A percentile compares a stretch with the other conserved stretches of the same genome.
phyloP scores from a whole-genome alignment of 352 stramenopile species.

The Pythium periplocum region DNA sequence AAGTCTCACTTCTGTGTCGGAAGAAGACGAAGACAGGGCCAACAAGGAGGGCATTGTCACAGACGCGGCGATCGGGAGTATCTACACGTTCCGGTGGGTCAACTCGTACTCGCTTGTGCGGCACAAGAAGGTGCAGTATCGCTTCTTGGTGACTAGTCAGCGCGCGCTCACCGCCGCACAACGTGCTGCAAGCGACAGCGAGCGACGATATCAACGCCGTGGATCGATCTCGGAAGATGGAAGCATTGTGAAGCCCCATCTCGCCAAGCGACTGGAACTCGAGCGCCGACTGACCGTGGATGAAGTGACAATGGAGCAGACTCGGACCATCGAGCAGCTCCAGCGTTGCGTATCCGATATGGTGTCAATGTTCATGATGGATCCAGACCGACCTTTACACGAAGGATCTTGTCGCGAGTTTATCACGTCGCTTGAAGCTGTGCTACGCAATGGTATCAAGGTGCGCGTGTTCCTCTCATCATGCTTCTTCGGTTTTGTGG shows the following conservation, averaged over 20 bases:
- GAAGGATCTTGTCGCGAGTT: constrained; percentile 61
- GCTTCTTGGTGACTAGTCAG: constrained; percentile 38
- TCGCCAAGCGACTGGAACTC: constrained; percentile 30
- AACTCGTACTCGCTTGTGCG: constrained; percentile 75
- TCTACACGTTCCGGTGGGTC: constrained; percentile 65
- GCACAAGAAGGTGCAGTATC: constrained; percentile 59
- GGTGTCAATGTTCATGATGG: constrained; percentile 62
- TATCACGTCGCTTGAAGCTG: constrained; percentile 53
- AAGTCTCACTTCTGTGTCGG: neutral
- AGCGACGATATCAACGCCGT: constrained; percentile 12
- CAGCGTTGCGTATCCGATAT: constrained; percentile 54
- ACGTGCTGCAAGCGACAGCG: constrained; percentile 39
- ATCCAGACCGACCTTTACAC: constrained; percentile 65
- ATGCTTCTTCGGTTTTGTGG: too few relatives aligned
- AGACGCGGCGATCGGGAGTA: constrained; percentile 19
- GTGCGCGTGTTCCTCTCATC: constrained; percentile 1
- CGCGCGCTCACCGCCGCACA: constrained; percentile 38
- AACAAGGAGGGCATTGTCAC: constrained; percentile 33
- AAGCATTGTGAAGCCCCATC: constrained; percentile 23
- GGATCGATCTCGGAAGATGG: constrained; percentile 10
- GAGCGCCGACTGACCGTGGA: constrained; percentile 22
- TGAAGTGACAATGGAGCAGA: constrained; percentile 25
- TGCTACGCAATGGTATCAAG: constrained; percentile 67
- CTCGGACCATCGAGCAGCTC: constrained; percentile 21
- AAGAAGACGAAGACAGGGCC: neutral